Evolutionary conservation across 768 basidiomycete genomes (phyloP).

Genomic region (Leccinum uliginosum): DNA sequence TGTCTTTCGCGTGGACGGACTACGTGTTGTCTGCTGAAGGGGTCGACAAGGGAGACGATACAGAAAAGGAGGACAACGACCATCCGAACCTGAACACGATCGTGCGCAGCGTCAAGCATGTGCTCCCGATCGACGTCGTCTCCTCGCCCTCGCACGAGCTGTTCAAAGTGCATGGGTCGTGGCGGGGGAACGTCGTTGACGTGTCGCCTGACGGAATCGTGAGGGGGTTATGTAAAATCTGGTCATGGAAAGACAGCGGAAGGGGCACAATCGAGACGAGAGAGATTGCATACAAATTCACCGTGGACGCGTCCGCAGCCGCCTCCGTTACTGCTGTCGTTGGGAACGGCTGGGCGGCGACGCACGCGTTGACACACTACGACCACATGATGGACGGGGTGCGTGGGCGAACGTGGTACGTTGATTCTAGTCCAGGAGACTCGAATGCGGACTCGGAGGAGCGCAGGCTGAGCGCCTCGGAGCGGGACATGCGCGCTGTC

Average conservation of each 20-base stretch:
- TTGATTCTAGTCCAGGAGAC: neutral
- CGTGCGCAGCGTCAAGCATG: neutral
- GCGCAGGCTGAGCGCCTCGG: neutral
- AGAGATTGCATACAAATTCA: constrained; percentile 9
- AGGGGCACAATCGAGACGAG: neutral
- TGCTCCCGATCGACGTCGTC: constrained; percentile 8
- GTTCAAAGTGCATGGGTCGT: constrained; percentile 6
- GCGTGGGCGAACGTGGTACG: constrained; percentile 13
- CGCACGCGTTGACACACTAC: constrained; percentile 1
- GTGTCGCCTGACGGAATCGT: constrained; percentile 15
- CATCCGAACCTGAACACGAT: neutral
- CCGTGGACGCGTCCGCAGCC: constrained; percentile 15
- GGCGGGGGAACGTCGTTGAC: constrained; percentile 14
- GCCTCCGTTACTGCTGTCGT: constrained; percentile 1
- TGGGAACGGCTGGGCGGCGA: constrained; percentile 6
- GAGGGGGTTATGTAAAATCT: constrained; percentile 8
- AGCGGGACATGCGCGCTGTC: constrained; percentile 5
- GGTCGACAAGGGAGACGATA: neutral
- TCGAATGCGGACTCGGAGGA: neutral
- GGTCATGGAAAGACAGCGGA: neutral
- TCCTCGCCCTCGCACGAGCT: constrained; percentile 7
- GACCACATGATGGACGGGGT: constrained; percentile 10
- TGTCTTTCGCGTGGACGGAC: constrained; percentile 16
- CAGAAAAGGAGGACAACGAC: neutral
- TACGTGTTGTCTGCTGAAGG: constrained; percentile 5